These are phyloP conservation scores for Magnusiomyces tetraspermus DNA, from an alignment of 1,139 yeast genomes.

Conservation along the genomic window DNA sequence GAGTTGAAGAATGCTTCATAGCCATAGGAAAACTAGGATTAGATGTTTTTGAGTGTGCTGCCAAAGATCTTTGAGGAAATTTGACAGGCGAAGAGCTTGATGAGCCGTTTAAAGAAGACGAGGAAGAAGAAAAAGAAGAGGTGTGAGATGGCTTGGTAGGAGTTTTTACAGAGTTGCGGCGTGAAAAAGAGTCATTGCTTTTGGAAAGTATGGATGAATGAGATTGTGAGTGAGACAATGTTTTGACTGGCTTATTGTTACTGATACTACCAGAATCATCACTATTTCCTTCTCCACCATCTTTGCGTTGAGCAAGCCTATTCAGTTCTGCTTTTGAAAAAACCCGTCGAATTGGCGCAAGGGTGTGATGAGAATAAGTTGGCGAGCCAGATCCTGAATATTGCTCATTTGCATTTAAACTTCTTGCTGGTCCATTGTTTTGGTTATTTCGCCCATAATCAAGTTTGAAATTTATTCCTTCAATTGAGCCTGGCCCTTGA, in stretches of 20 bases:
- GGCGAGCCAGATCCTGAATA: neutral
- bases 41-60: too few relatives aligned
- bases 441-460: neutral
- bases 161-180: neutral
- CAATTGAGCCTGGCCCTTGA: neutral
- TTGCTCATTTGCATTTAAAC: neutral
- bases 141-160: neutral
- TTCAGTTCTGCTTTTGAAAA: slow-evolving; percentile 17
- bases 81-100: too few relatives aligned
- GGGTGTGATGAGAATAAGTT: neutral
- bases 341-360: slow-evolving; percentile 21
- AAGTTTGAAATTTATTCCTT: neutral
- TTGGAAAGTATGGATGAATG: neutral
- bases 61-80: too few relatives aligned
- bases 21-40: too few relatives aligned
- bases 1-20: too few relatives aligned
- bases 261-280: neutral
- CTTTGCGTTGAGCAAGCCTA: slow-evolving; percentile 4
- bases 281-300: neutral
- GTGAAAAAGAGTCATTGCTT: too few relatives aligned
- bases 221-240: neutral
- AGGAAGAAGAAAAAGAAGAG: too few relatives aligned
- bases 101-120: too few relatives aligned
- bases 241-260: neutral
- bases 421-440: neutral